A percentile compares a stretch with the other conserved stretches of the same genome.
phyloP scores from a whole-genome alignment of 2,329 filamentous ascomycete species.

The Monosporascus sp. region DNA sequence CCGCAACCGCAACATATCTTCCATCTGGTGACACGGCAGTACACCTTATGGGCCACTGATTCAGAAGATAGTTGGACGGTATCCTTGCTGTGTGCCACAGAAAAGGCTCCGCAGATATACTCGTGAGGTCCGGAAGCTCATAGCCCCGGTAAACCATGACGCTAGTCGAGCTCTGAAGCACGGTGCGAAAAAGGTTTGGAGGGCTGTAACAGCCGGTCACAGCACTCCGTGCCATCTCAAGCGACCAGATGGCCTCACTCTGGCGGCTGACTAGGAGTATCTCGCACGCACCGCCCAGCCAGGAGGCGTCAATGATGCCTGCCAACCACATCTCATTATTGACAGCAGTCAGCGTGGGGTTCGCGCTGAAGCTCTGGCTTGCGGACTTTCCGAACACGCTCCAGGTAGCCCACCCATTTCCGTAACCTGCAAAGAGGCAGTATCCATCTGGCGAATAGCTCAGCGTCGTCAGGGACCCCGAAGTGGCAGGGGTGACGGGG shows the following conservation, averaged over 20 bases:
- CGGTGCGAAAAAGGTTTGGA: slow-evolving; percentile 81
- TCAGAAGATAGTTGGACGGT: slow-evolving; percentile 75
- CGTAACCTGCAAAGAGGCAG: slow-evolving; percentile 88
- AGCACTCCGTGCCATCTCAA: slow-evolving; percentile 94
- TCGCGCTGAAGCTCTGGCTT: slow-evolving; percentile 74
- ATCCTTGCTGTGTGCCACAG: slow-evolving; percentile 94
- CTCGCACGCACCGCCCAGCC: slow-evolving; percentile 84
- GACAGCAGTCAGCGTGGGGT: slow-evolving; percentile 54
- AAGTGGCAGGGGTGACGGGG: slow-evolving; percentile 59
- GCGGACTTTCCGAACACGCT: slow-evolving; percentile 93
- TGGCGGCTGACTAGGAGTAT: slow-evolving; percentile 66
- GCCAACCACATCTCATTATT: slow-evolving; percentile 83
- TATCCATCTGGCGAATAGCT: slow-evolving; percentile 93
- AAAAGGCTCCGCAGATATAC: slow-evolving; percentile 85
- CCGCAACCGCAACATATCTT: slow-evolving; percentile 93
- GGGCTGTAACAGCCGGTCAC: slow-evolving; percentile 86
- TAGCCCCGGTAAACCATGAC: slow-evolving; percentile 93
- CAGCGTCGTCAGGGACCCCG: slow-evolving; percentile 68
- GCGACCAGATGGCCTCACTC: slow-evolving; percentile 74
- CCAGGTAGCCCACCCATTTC: slow-evolving; percentile 92
- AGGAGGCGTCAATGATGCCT: slow-evolving; percentile 71
- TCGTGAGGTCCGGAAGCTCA: slow-evolving; percentile 82
- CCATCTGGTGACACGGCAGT: slow-evolving; percentile 88
- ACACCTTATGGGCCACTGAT: slow-evolving; percentile 89
- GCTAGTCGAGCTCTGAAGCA: slow-evolving; percentile 81